Evolutionary conservation across 352 stramenopile genomes (phyloP), one percentile per base, ranked within the genome.

Genomic region (Globisporangium recalcitrans): DNA sequence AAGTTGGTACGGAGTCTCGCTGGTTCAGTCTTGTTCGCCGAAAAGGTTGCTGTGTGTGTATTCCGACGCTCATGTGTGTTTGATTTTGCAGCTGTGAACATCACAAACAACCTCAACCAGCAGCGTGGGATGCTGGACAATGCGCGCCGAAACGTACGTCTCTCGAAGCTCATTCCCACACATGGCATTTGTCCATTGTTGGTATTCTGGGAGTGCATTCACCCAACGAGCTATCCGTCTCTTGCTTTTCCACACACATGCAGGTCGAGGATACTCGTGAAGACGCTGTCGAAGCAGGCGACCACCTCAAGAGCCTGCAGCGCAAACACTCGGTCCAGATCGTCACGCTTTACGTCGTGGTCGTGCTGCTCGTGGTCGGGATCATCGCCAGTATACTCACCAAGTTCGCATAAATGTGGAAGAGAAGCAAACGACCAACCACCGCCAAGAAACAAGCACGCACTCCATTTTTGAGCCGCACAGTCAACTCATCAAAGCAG

Each of bases 241-340:
- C 34, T 9, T 0, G 54, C 19, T 24, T 40, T 52, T 38, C 1
- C 36, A 44, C 36, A 44, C 34, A 42, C 13, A 44, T 9, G 21
- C 21, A 86, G 78, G 67, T 93, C 11, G 75, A 92, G 52, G 68
- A 80, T 9, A 84, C 80, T 19, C 85, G 74, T 34, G 78, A 85
- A 58, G 82, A 94, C 60, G 82, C 85, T 44, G 62, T 71, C 52
- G 82, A 94, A 52, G 85, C 85, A 1, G 71, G 67, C 22, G 51
- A 74, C 40, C 82, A 92, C 67, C 58, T 94, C 19, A 77, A 75
- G 62, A 94, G 85, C 49, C 80, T 92, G 48, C 82, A 85, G 70
- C 87, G 79, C 63, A 94, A 94, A 71, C 84, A 83, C 65, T 69
- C 74, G 29, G 75, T 72, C 48, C 79, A 90, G 69, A 90, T 94